Base-by-base conservation (phyloP, 345 rosid genomes). In the Salix viminalis region DNA sequence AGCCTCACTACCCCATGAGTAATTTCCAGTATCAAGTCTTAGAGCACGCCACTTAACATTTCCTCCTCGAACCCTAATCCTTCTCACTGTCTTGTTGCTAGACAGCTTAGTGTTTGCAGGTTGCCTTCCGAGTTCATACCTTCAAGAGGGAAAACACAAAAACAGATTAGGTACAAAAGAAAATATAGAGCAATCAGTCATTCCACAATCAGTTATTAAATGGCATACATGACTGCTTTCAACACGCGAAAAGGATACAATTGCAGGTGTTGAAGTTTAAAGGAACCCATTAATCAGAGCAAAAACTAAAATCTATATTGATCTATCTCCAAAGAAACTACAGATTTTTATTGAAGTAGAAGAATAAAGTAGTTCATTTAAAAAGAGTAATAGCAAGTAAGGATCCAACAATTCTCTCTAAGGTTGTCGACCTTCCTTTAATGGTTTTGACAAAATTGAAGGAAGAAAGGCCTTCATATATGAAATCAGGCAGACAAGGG, bases 21-120 rank as follows among this genome's bases (percentile, higher is more conserved):
- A 80, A 58, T 80, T 80, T n/a, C 83, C 83, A 72, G 83, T 80
- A 71, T 80, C 83, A 30, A 80, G 79, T 70, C 82, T 75, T 78
- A 79, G 48, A 24, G 82, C 82, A 64, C 82, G 82, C 82, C 82
- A 79, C 79, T 79, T 79, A 39, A 79, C 79, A 70, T 79, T 79
- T 23, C 82, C 82, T 48, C 82, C 82, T 75, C 82, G 41, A 19
- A 79, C 82, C 79, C 82, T 75, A 62, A 79, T 39, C 73, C 82
- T 79, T 42, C 82, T 79, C 18, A 79, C 82, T 34, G 82, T 79
- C 82, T 79, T 79, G 72, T 79, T 79, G 71, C 82, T 79, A 50
- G 82, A 79, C 39, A 79, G 75, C 37, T 79, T 79, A 4, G 82
- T 79, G 71, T 21, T 79, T 12, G 82, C 82, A 14, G 82, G 72